phyloP scores from a whole-genome alignment of 2,329 filamentous ascomycete species.

The Coleophoma cylindrospora region DNA sequence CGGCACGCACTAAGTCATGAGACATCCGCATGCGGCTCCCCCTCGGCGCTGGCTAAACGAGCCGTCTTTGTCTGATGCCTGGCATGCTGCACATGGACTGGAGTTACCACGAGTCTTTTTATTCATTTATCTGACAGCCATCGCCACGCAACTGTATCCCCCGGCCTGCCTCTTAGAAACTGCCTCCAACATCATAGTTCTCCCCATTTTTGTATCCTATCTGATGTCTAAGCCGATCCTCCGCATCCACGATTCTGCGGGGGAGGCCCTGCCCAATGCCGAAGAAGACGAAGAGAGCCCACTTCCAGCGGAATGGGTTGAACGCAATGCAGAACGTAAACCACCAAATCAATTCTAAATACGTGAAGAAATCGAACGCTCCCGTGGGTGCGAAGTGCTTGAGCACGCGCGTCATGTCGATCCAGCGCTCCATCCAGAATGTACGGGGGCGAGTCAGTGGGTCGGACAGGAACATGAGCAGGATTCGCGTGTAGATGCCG shows the following conservation, averaged over 20 bases:
- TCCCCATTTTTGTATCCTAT: slow-evolving; percentile 33
- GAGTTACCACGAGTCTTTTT: no score
- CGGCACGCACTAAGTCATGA: no score
- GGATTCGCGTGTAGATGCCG: slow-evolving; percentile 79
- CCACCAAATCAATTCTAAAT: slow-evolving; percentile 81
- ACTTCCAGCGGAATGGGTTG: slow-evolving; percentile 89
- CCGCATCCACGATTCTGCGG: slow-evolving; percentile 57
- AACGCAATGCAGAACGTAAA: slow-evolving; percentile 72
- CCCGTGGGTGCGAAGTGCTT: slow-evolving; percentile 66
- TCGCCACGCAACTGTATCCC: no score
- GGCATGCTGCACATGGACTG: no score
- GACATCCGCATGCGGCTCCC: no score
- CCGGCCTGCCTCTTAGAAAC: slow-evolving; percentile 8
- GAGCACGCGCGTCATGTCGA: slow-evolving; percentile 72
- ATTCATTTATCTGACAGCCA: no score
- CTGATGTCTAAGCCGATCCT: slow-evolving; percentile 55
- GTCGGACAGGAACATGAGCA: slow-evolving; percentile 82
- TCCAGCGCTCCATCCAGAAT: slow-evolving; percentile 79
- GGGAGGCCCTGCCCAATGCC: slow-evolving; percentile 67
- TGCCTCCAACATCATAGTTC: slow-evolving; percentile 18
- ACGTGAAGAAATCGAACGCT: slow-evolving; percentile 88
- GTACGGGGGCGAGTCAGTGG: slow-evolving; percentile 67
- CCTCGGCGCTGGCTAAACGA: no score
- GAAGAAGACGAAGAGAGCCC: slow-evolving; percentile 78
- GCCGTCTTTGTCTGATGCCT: no score